These are phyloP conservation scores for Wickerhamiella azyma DNA, from an alignment of 805 yeast species.

Conservation along the genomic window DNA sequence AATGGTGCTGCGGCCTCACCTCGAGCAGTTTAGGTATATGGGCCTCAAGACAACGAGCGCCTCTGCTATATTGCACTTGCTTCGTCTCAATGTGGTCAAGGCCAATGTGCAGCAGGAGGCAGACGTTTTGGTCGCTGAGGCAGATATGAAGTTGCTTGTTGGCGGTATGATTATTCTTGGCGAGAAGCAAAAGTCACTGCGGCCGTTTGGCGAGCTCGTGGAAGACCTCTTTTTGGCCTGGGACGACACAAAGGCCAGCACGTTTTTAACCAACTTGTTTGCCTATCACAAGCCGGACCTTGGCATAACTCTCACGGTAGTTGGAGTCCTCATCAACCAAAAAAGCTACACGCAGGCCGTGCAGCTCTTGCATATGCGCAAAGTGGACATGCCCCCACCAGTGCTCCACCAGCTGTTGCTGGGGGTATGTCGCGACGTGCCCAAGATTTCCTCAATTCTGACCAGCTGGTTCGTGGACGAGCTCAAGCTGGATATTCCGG, in stretches of 20 bases:
- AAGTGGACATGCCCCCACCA: constrained; percentile 4
- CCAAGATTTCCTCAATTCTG: constrained; percentile 15
- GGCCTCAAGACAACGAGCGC: constrained; percentile 16
- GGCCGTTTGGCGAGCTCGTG: constrained; percentile 3
- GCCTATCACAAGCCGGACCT: constrained; percentile 5
- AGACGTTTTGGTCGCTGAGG: constrained; percentile 10
- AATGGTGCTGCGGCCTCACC: constrained; percentile 19
- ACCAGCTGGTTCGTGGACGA: constrained; percentile 17
- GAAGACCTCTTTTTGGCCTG: constrained; percentile 15
- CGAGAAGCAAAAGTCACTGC: constrained; percentile 15
- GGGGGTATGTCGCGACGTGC: constrained; percentile 16
- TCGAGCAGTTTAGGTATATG: constrained; percentile 24
- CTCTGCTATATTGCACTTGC: constrained; percentile 14
- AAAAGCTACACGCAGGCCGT: constrained; percentile 13
- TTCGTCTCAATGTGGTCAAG: constrained; percentile 12
- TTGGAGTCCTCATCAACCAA: constrained; percentile 10
- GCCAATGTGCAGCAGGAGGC: constrained; percentile 9
- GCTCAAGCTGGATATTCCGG: constrained; percentile 12
- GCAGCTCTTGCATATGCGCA: constrained; percentile 14
- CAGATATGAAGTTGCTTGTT: constrained; percentile 20
- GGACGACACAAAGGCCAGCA: constrained; percentile 9
- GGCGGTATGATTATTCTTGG: constrained; percentile 20
- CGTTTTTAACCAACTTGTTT: constrained; percentile 2
- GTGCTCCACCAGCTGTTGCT: constrained; percentile 13
- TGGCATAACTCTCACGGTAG: neutral